These are phyloP conservation scores for Solanum peruvianum DNA, from an alignment of 257 asterid genomes.

Conservation along the genomic window DNA sequence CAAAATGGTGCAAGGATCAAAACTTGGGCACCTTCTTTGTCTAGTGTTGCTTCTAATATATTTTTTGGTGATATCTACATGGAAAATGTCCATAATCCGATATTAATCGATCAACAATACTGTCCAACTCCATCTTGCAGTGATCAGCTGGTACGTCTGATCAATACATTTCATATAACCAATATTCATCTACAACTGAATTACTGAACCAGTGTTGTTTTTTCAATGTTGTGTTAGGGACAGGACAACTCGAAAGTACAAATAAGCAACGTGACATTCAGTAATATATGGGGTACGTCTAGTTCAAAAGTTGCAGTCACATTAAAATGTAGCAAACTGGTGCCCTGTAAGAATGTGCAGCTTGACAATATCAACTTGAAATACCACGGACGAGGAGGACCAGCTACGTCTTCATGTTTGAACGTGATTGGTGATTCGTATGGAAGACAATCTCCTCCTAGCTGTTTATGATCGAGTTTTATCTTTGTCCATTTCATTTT, in stretches of 20 bases:
- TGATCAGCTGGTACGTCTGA: slow-evolving; percentile 8
- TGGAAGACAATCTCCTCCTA: slow-evolving; percentile 34
- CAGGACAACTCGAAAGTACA: slow-evolving; percentile 43
- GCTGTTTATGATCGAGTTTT: slow-evolving; percentile 22
- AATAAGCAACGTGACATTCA: slow-evolving; percentile 42
- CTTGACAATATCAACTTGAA: slow-evolving; percentile 37
- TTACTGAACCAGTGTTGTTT: not conserved
- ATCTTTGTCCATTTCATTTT: not conserved
- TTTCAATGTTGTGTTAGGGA: slow-evolving; percentile 5
- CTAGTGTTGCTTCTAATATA: slow-evolving; percentile 26
- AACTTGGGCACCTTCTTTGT: slow-evolving; percentile 44
- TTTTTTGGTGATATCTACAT: slow-evolving; percentile 33
- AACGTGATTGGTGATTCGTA: slow-evolving; percentile 35
- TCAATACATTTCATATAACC: not conserved
- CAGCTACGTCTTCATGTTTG: slow-evolving; percentile 23
- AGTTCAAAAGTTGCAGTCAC: slow-evolving; percentile 34
- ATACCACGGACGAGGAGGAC: slow-evolving; percentile 25
- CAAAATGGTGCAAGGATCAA: slow-evolving; percentile 67
- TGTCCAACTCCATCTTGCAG: slow-evolving; percentile 32
- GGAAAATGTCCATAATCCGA: slow-evolving; percentile 40
- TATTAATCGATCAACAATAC: slow-evolving; percentile 56
- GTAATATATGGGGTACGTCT: slow-evolving; percentile 45
- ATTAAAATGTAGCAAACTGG: slow-evolving; percentile 32
- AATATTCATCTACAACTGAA: not conserved
- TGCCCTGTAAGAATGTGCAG: slow-evolving; percentile 44